A percentile compares a stretch with the other conserved stretches of the same genome.
phyloP scores from a whole-genome alignment of 2,329 filamentous ascomycete genomes.

The Colletotrichum gloeosporioides region DNA sequence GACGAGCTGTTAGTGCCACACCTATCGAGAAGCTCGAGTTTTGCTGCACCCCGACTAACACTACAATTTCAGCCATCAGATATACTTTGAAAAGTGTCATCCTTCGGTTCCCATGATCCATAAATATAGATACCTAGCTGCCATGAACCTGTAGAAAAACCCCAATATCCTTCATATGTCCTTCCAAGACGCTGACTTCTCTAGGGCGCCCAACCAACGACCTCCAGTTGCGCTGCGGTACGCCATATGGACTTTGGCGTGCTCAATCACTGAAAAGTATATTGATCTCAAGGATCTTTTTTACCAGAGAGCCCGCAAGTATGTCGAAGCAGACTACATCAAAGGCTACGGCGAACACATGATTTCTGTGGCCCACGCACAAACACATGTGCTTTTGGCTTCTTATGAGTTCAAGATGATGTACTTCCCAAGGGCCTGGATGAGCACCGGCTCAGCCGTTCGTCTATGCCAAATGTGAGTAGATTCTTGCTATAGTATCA shows the following conservation, averaged over 20 bases:
- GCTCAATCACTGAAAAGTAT: constrained; percentile 83
- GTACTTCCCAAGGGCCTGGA: constrained; percentile 96
- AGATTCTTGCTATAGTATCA: background rate
- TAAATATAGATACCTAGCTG: constrained; percentile 82
- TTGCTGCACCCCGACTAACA: background rate
- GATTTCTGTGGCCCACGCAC: constrained; percentile 84
- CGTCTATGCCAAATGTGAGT: constrained; percentile 82
- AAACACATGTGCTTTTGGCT: constrained; percentile 80
- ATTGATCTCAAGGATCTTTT: constrained; percentile 82
- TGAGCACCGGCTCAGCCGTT: constrained; percentile 84
- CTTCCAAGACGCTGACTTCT: background rate
- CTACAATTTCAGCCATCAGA: constrained; percentile 64
- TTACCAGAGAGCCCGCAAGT: constrained; percentile 88
- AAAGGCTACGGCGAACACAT: constrained; percentile 90
- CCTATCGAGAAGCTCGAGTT: background rate
- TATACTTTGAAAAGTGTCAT: constrained; percentile 92
- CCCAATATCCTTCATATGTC: background rate
- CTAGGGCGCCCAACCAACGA: constrained; percentile 77
- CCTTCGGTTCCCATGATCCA: constrained; percentile 89
- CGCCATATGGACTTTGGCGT: constrained; percentile 95
- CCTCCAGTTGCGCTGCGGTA: constrained; percentile 90
- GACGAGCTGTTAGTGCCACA: constrained; percentile 74
- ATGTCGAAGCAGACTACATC: constrained; percentile 87
- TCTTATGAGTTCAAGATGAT: constrained; percentile 97
- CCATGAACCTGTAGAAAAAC: constrained; percentile 76